Base-by-base conservation (phyloP, 2,329 filamentous ascomycete species). In the Kalaharituber pfeilii region DNA sequence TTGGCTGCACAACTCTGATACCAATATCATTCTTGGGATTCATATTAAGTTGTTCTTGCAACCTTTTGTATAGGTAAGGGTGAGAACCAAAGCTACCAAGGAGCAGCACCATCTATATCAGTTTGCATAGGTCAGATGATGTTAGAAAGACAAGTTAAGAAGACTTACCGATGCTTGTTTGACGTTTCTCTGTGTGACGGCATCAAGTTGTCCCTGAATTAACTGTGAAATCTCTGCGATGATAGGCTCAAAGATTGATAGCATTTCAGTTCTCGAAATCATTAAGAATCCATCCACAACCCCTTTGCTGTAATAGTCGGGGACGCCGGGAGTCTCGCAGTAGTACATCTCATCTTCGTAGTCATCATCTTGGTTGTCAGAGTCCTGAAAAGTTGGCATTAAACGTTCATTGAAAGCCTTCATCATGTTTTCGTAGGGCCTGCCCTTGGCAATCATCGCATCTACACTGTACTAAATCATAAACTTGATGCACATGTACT, bases 11-110 rank as follows among this genome's bases (percentile, higher is more conserved):
- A 20, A 45, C 42, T 24, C 22, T 45, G n/a, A 36, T 11, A 36
- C n/a, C 30, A 9, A 11, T 36, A 11, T 9, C 11, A 36, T 11
- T n/a, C 11, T n/a, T n/a, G 1, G 30, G 11, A 11, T 11, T 11
- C 2, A n/a, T 36, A 11, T 3, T 1, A 20, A 3, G 20, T 11
- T 36, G n/a, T 24, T 45, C 42, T 20, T 45, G 13, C 11, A n/a
- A 9, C 20, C 42, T 45, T 24, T n/a, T 45, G 42, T 24, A n/a
- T 11, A 86, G 74, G 65, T 85, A 85, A 64, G 85, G 78, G 66
- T 79, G 83, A 69, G 86, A 49, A 28, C 33, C 44, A 39, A 18
- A 22, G 11, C 26, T 15, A 13, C 44, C 52, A 36, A 26, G 26
- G 29, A 53, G 30, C 30, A 49, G 30, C 28, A 47, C 44, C 11